A percentile compares a stretch with the other conserved stretches of the same genome.
Evolutionary conservation across 495 filamentous ascomycete genomes (phyloP).

Genomic region (Hypoxylon cercidicola): DNA sequence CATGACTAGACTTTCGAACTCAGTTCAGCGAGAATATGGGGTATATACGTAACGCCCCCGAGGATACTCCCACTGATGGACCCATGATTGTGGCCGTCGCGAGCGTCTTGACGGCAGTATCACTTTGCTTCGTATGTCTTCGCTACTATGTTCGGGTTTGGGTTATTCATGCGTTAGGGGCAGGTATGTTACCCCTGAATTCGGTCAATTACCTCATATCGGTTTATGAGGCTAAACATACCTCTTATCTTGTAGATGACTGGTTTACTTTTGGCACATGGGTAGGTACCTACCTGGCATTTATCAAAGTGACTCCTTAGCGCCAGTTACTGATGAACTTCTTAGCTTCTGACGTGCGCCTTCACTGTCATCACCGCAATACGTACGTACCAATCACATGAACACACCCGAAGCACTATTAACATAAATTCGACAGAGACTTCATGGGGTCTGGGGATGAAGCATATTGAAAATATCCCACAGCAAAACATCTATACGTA

Average conservation of each 20-base stretch:
- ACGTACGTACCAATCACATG: conserved; percentile 8
- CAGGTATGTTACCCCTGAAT: conserved; percentile 12
- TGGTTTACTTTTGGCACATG: conserved; percentile 33
- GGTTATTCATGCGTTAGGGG: conserved; percentile 15
- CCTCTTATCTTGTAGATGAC: conserved; percentile 23
- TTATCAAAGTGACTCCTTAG: background rate
- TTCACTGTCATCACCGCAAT: conserved; percentile 16
- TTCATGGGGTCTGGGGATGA: conserved; percentile 33
- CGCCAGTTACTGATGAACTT: background rate
- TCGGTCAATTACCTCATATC: background rate
- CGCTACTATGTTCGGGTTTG: conserved; percentile 25
- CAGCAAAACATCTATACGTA: conserved; percentile 10
- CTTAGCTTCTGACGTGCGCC: conserved; percentile 19
- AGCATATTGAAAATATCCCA: conserved; percentile 17
- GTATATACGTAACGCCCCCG: conserved; percentile 25
- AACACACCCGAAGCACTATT: background rate
- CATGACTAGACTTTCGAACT: background rate
- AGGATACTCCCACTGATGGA: conserved; percentile 21
- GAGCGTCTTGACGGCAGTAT: conserved; percentile 14
- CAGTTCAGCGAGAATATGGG: conserved; percentile 15
- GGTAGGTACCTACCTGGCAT: conserved; percentile 6
- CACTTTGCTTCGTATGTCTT: conserved; percentile 29
- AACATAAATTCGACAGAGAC: conserved; percentile 21
- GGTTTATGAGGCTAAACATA: background rate
- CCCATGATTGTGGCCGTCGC: conserved; percentile 12